A percentile compares a stretch with the other conserved stretches of the same genome.
phyloP scores from a whole-genome alignment of 768 basidiomycete species.

The Auricularia sp. region DNA sequence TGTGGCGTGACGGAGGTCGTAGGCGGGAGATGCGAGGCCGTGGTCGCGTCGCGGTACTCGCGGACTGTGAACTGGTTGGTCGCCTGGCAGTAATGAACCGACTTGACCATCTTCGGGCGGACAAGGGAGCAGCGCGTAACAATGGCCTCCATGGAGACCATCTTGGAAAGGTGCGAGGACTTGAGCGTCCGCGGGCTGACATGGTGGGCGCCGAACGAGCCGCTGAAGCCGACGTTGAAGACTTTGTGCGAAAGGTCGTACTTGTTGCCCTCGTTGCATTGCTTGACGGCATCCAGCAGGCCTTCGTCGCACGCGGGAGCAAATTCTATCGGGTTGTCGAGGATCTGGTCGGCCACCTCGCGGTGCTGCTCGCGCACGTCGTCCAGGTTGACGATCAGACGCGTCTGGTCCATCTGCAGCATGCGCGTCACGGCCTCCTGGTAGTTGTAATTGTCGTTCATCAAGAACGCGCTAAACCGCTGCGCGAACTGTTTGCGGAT shows the following conservation, averaged over 20 bases:
- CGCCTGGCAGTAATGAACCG: constrained; percentile 89
- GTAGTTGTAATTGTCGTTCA: constrained; percentile 62
- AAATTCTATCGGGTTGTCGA: constrained; percentile 80
- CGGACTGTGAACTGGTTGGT: constrained; percentile 76
- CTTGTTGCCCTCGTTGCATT: constrained; percentile 61
- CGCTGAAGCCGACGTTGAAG: constrained; percentile 84
- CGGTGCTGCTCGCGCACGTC: constrained; percentile 89
- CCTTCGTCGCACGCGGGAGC: constrained; percentile 87
- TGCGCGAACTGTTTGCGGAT: constrained; percentile 67
- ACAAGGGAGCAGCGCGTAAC: constrained; percentile 97
- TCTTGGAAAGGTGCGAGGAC: constrained; percentile 81
- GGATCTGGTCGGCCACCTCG: constrained; percentile 75
- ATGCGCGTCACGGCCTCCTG: constrained; percentile 47
- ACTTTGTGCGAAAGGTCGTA: constrained; percentile 70
- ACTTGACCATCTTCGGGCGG: constrained; percentile 95
- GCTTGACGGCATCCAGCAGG: constrained; percentile 59
- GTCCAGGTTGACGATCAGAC: constrained; percentile 92
- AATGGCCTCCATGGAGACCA: constrained; percentile 97
- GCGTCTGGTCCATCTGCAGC: constrained; percentile 71
- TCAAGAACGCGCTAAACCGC: constrained; percentile 75
- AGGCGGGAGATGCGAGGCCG: constrained; percentile 76
- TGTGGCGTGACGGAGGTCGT: constrained; percentile 82
- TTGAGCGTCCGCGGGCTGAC: constrained; percentile 88
- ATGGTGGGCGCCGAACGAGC: constrained; percentile 97
- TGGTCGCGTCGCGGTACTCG: constrained; percentile 88